Evolutionary conservation across 257 asterid species (phyloP).

Genomic region (Solanum chiquidenum): DNA sequence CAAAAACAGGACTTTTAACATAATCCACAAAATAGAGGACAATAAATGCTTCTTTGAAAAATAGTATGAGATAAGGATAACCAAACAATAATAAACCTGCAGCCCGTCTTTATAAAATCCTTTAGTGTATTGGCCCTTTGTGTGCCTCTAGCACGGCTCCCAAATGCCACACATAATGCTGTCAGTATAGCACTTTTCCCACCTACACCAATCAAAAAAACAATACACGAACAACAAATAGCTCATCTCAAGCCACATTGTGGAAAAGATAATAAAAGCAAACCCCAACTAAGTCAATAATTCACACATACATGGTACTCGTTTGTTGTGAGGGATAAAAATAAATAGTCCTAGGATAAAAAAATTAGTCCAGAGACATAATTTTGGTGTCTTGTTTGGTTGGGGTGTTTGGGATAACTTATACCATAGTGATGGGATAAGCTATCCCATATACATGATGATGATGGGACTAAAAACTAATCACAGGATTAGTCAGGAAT

Average conservation of each 20-base stretch:
- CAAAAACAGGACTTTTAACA: not conserved
- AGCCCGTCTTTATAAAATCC: constrained; percentile 85
- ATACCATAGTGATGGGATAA: not conserved
- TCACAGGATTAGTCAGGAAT: not conserved
- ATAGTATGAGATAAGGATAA: not conserved
- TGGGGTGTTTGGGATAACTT: not conserved
- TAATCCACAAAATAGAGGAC: not conserved
- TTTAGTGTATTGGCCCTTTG: constrained; percentile 74
- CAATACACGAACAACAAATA: not conserved
- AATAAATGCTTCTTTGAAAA: not conserved
- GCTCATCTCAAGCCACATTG: not conserved
- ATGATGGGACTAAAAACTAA: too few relatives aligned
- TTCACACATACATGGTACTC: not conserved
- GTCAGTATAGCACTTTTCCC: constrained; percentile 95
- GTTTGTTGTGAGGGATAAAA: not conserved
- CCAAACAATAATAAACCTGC: constrained; percentile 43
- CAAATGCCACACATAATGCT: constrained; percentile 86
- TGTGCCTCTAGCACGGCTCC: constrained; percentile 90
- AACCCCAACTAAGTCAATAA: not conserved
- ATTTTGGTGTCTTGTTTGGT: not conserved
- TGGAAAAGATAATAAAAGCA: not conserved
- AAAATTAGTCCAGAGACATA: not conserved
- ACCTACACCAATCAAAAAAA: constrained; percentile 26
- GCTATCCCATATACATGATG: too few relatives aligned
- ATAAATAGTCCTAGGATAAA: not conserved